Base-by-base conservation (phyloP, 2,329 filamentous ascomycete genomes). In the Penicillium sp. region DNA sequence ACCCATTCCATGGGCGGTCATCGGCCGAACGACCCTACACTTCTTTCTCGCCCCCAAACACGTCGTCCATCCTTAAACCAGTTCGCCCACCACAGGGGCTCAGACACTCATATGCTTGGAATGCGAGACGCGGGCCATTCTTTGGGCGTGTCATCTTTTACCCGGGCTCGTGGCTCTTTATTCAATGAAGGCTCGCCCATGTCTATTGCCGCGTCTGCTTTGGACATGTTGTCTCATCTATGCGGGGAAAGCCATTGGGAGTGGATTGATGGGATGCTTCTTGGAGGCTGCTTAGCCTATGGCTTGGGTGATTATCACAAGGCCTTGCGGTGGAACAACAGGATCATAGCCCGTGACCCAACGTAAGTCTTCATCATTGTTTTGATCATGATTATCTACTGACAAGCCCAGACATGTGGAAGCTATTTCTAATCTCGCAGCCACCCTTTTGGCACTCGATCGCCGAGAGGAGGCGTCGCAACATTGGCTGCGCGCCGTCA, bases 211-310 rank as follows among this genome's bases (percentile, higher is more conserved):
- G 80, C 77, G 39, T 75, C 80, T 6, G 87, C 87, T 2, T 71
- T 95, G 16, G 81, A 88, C 31, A 81, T 89, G 61, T 76, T 95
- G 16, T 83, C 82, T 13, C 81, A 77, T 55, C 72, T 95, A 6
- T 95, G 89, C 64, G 83, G 87, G 61, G 86, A 92, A 66, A 89
- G 86, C 61, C 80, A 79, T 9, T 93, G 89, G 88, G 81, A 83
- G 60, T 99, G 93, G 93, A 80, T 90, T 45, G 92, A 97, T 64
- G 93, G 93, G 2, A 91, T 97, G 76, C 76, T 97, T 33, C 76
- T 97, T 6, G 89, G 88, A 33, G 93, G 93, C 2, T 97, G 93
- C 71, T 76, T 99, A 50, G 86, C 92, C 41, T 97, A 97, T 72
- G 91, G 88, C 7, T 73, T 97, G 12, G 89, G 89, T 54, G 84